Evolutionary conservation across 2,329 filamentous ascomycete species (phyloP).

Genomic region (Penicillium sp.): DNA sequence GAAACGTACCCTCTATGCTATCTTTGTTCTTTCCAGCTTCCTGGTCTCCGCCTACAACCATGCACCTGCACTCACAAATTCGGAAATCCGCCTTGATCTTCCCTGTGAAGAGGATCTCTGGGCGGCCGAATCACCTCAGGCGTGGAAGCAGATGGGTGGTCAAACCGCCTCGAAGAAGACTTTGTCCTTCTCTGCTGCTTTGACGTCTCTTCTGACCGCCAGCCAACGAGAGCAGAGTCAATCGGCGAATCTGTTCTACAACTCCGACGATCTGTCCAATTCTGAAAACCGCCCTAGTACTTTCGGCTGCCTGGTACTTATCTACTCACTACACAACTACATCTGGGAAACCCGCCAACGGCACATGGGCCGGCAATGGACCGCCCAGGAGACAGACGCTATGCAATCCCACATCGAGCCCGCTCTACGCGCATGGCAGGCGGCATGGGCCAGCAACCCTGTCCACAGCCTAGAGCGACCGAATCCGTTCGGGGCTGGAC

Average conservation of each 20-base stretch:
- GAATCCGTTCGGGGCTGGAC: constrained; percentile 76
- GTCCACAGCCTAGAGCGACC: constrained; percentile 80
- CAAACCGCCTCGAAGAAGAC: constrained; percentile 66
- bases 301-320: constrained; percentile 86
- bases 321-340: constrained; percentile 94
- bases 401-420: constrained; percentile 96
- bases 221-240: constrained; percentile 60
- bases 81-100: constrained; percentile 82
- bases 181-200: constrained; percentile 75
- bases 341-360: constrained; percentile 96
- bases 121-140: constrained; percentile 75
- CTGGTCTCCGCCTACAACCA: constrained; percentile 92
- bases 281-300: constrained; percentile 77
- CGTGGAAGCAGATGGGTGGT: constrained; percentile 76
- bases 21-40: constrained; percentile 88
- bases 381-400: constrained; percentile 84
- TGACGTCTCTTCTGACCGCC: constrained; percentile 76
- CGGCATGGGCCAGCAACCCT: constrained; percentile 83
- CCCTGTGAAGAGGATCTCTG: constrained; percentile 94
- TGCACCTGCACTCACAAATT: constrained; percentile 85
- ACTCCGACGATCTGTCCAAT: constrained; percentile 52
- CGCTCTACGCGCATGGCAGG: constrained; percentile 89
- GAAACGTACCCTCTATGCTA: constrained; percentile 85
- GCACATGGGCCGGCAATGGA: constrained; percentile 86
- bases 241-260: constrained; percentile 42